phyloP scores from a whole-genome alignment of 768 basidiomycete genomes.

The Mycena sanguinolenta region DNA sequence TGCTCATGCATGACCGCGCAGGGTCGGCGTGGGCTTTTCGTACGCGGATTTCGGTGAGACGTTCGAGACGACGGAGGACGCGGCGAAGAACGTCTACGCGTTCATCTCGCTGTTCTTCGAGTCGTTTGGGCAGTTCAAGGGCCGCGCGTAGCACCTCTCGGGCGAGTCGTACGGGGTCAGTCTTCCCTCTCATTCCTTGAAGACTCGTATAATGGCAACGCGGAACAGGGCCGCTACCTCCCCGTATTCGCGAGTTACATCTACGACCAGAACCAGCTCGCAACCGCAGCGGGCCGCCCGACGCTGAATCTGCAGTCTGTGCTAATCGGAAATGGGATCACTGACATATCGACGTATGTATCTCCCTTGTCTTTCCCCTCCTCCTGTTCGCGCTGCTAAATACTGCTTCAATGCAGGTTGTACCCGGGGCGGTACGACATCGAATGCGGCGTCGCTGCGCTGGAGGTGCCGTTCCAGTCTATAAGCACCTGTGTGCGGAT shows the following conservation, averaged over 20 bases:
- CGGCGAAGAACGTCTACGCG: conserved; percentile 79
- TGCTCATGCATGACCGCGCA: too few species aligned
- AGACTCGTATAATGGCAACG: conserved; percentile 30
- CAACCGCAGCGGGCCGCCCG: conserved; percentile 65
- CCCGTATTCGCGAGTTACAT: conserved; percentile 84
- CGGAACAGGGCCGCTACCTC: conserved; percentile 72
- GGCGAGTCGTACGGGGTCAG: conserved; percentile 86
- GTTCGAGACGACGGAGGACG: conserved; percentile 83
- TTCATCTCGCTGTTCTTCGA: conserved; percentile 87
- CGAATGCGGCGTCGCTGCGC: conserved; percentile 62
- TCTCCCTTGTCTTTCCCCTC: background rate
- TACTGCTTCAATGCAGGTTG: conserved; percentile 49
- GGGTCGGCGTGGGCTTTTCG: conserved; percentile 79
- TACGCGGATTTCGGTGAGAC: conserved; percentile 79
- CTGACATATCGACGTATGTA: conserved; percentile 58
- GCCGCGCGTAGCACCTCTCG: conserved; percentile 76
- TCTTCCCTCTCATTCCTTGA: conserved; percentile 7
- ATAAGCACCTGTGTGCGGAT: conserved; percentile 70
- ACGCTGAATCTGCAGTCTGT: conserved; percentile 78
- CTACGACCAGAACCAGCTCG: conserved; percentile 77
- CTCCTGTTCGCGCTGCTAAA: background rate
- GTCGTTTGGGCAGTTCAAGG: conserved; percentile 79
- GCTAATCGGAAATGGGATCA: conserved; percentile 75
- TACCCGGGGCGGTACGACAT: conserved; percentile 62
- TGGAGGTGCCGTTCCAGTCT: conserved; percentile 65